A percentile compares a stretch with the other conserved stretches of the same genome.
phyloP scores from a whole-genome alignment of 2,329 filamentous ascomycete genomes.

The Chaetomium olivaceum region DNA sequence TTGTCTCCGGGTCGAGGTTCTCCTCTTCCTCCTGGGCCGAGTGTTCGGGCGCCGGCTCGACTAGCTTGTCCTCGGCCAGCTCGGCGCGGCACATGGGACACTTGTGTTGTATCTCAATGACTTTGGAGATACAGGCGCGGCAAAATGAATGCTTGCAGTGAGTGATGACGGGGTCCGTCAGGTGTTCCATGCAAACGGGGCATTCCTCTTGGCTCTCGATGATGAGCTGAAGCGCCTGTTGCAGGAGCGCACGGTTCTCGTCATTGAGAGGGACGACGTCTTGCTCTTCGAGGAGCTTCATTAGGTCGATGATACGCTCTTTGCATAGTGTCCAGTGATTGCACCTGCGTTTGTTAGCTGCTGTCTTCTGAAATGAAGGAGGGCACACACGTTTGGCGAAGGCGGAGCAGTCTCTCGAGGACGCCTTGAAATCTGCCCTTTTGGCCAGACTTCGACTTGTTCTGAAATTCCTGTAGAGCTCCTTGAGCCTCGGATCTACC shows the following conservation, averaged over 20 bases:
- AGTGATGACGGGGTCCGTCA: slow-evolving; percentile 77
- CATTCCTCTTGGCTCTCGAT: slow-evolving; percentile 84
- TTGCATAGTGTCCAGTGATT: slow-evolving; percentile 86
- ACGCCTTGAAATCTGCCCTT: slow-evolving; percentile 68
- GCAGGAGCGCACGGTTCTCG: slow-evolving; percentile 71
- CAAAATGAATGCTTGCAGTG: slow-evolving; percentile 83
- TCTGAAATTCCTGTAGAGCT: slow-evolving; percentile 62
- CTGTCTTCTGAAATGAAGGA: slow-evolving; percentile 21
- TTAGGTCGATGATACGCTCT: slow-evolving; percentile 69
- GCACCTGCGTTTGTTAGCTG: slow-evolving; percentile 50
- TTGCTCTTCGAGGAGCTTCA: slow-evolving; percentile 67
- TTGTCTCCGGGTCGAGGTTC: slow-evolving; percentile 61
- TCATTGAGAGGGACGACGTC: slow-evolving; percentile 68
- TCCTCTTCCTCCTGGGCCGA: slow-evolving; percentile 47
- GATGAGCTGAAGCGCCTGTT: slow-evolving; percentile 72
- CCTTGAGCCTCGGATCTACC: slow-evolving; percentile 70
- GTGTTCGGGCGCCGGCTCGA: slow-evolving; percentile 65
- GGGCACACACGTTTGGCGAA: slow-evolving; percentile 66
- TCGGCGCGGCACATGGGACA: slow-evolving; percentile 82
- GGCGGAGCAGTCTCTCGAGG: slow-evolving; percentile 76
- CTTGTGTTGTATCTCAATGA: slow-evolving; percentile 73
- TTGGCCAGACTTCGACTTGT: slow-evolving; percentile 44
- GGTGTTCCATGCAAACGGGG: slow-evolving; percentile 73
- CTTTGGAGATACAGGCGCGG: slow-evolving; percentile 68
- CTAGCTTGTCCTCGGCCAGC: slow-evolving; percentile 58